Evolutionary conservation across 148 eudicot genomes (phyloP), one percentile per base, ranked within the genome.

Genomic region (Nepenthes mirabilis): DNA sequence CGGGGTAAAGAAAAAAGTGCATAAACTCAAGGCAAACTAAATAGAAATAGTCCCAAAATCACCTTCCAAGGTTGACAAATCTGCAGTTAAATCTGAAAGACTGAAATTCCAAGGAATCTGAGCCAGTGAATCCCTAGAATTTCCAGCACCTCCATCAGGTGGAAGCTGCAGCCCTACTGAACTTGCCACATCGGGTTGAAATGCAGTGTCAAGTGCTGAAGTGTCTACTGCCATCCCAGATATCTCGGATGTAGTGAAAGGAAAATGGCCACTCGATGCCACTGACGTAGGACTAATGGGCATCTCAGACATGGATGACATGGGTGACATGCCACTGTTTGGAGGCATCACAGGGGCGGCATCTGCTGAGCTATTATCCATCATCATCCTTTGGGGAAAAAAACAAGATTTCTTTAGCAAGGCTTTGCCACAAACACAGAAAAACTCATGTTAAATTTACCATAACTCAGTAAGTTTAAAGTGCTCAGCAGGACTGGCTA

Each of bases 71-170:
- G 89, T 93, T 34, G 99, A 84, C 63, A 93, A 78, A 73, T 93
- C 99, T 54, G 95, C 99, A 8, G 99, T 93, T 60, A 91, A 79
- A 77, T 93, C 99, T 14, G 99, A 88, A 51, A 93, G 84, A 68
- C 99, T 93, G 68, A 93, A 88, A 61, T 76, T 93, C 99, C 99
- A 93, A 12, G 99, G 99, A 36, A 93, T 86, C 77, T 90, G 97
- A 72, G 79, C 80, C 76, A 89, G 75, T 36, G 88, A 73, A 74
- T 85, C 91, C 68, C 83, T 78, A 63, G 99, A 80, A 82, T 79
- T 73, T 52, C 85, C 93, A 36, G 68, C 80, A 48, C 87, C 99
- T 67, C 77, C 90, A 69, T 93, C 97, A 2, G 88, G 72, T 34
- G 82, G 82, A 67, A 91, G 91, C 68, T 90, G 87, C 75, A 91